A percentile compares a stretch with the other conserved stretches of the same genome.
Conservation (phyloP, 2,329 filamentous ascomycete species). For the Fusarium pseudocircinatum region DNA sequence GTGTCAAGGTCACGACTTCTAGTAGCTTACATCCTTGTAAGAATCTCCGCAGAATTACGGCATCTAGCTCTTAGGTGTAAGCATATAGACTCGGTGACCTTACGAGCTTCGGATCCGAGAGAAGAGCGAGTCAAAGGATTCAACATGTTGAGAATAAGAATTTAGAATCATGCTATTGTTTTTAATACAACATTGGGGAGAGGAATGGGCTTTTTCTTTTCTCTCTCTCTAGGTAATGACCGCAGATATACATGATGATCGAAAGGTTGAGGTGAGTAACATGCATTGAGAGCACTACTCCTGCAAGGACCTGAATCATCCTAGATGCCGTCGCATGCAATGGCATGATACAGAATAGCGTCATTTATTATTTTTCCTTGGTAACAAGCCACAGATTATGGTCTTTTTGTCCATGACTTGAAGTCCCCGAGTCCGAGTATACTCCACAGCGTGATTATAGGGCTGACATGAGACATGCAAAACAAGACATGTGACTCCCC, state of each 20-base stretch:
- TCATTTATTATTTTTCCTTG: not conserved
- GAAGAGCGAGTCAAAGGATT: not conserved
- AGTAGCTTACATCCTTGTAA: not conserved
- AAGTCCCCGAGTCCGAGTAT: not conserved
- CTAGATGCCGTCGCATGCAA: not conserved
- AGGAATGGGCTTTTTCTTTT: not conserved
- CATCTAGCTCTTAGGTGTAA: not conserved
- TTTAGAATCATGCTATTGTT: not conserved
- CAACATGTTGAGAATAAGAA: not conserved
- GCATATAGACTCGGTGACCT: not conserved
- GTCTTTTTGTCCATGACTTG: not conserved
- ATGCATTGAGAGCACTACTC: slow-evolving; percentile 7
- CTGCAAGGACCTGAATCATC: slow-evolving; percentile 13
- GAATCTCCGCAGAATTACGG: slow-evolving; percentile 16
- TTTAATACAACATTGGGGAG: not conserved
- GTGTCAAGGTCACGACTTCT: slow-evolving; percentile 1
- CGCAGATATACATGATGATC: slow-evolving; percentile 1
- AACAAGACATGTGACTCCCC: slow-evolving; percentile 9
- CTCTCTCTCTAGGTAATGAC: slow-evolving; percentile 21
- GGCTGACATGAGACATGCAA: slow-evolving; percentile 27
- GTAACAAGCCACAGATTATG: not conserved
- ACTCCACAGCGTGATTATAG: slow-evolving; percentile 20
- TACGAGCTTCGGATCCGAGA: slow-evolving; percentile 12
- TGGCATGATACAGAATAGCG: not conserved
- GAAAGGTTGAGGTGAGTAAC: slow-evolving; percentile 8